Evolutionary conservation across 768 basidiomycete species (phyloP).

Genomic region (Cyclocybe cylindracea): DNA sequence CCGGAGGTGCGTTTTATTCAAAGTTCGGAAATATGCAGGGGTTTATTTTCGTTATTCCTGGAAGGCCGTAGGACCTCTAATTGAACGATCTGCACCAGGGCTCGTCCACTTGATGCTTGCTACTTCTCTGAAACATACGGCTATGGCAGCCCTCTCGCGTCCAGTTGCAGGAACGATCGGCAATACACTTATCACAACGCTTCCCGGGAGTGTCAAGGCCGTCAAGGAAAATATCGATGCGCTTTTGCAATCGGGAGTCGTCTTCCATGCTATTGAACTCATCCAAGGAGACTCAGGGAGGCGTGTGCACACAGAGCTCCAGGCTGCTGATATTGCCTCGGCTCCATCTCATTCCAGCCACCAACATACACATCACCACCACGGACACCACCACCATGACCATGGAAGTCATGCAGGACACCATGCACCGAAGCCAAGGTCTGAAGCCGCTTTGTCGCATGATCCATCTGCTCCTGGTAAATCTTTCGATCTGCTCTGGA

Average conservation of each 20-base stretch:
- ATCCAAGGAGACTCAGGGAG: conserved; percentile 68
- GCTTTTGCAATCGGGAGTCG: conserved; percentile 56
- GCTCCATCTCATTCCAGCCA: conserved; percentile 27
- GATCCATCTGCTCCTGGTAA: conserved; percentile 70
- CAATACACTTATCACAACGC: conserved; percentile 70
- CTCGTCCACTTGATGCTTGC: conserved; percentile 74
- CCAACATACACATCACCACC: conserved; percentile 35
- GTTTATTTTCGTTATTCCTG: neutral
- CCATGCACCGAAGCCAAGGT: conserved; percentile 53
- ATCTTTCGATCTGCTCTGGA: conserved; percentile 14
- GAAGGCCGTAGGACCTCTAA: conserved; percentile 62
- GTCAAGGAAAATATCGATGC: conserved; percentile 76
- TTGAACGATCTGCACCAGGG: conserved; percentile 69
- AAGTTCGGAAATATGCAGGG: neutral
- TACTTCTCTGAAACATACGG: conserved; percentile 71
- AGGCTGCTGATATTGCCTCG: neutral
- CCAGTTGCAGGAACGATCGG: conserved; percentile 77
- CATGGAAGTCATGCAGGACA: conserved; percentile 39
- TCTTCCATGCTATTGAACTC: conserved; percentile 73
- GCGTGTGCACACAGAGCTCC: conserved; percentile 52
- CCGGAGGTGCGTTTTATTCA: conserved; percentile 61
- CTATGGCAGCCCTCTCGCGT: conserved; percentile 79
- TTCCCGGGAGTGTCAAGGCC: conserved; percentile 86
- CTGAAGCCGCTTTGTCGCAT: conserved; percentile 50
- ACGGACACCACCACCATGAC: conserved; percentile 35